These are phyloP conservation scores for Psilocybe sp. DNA, from an alignment of 768 basidiomycete species.

Conservation along the genomic window DNA sequence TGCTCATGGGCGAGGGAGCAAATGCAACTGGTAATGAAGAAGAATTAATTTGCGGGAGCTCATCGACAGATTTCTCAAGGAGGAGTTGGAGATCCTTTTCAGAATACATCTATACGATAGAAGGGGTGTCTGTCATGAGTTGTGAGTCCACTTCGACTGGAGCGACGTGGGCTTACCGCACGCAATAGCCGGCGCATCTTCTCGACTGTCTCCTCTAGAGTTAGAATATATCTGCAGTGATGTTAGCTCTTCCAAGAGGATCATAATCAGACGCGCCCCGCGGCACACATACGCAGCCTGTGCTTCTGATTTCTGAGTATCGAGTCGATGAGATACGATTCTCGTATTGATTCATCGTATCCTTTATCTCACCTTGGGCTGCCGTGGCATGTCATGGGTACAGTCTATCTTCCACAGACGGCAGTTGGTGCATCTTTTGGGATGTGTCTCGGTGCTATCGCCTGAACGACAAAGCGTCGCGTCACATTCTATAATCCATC, in stretches of 20 bases:
- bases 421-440: constrained; percentile 57
- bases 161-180: constrained; percentile 13
- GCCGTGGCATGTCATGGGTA: constrained; percentile 49
- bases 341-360: constrained; percentile 1
- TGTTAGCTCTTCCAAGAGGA: not conserved
- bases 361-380: constrained; percentile 39
- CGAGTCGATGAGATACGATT: not conserved
- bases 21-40: no score
- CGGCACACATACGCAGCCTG: constrained; percentile 28
- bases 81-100: not conserved
- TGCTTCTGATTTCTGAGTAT: constrained; percentile 27
- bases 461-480: constrained; percentile 27
- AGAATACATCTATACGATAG: not conserved
- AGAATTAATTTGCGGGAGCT: no score
- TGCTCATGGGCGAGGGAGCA: not conserved
- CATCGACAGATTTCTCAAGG: no score
- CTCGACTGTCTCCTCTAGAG: constrained; percentile 27
- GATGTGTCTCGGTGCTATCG: constrained; percentile 59
- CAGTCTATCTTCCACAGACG: constrained; percentile 44
- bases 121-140: constrained; percentile 21
- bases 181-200: constrained; percentile 27
- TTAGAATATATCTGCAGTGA: constrained; percentile 25
- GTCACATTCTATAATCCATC: not conserved
- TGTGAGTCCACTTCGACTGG: constrained; percentile 1
- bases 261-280: not conserved